Conservation (phyloP, 371 early-diverging fungal species). For the Mortierella sp. region DNA sequence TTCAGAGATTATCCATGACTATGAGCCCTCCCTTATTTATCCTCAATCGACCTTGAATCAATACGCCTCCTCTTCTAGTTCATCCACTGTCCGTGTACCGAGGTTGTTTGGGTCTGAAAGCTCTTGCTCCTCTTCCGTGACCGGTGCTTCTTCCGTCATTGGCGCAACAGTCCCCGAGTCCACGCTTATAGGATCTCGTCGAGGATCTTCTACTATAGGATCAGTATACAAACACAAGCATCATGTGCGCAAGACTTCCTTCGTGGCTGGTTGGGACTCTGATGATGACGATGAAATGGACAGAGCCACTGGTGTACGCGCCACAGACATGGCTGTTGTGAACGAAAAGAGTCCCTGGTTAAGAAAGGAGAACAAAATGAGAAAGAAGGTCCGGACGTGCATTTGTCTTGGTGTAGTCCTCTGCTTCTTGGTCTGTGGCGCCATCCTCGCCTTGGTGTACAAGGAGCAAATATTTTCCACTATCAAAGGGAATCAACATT, state of each 20-base stretch:
- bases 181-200: conserved; percentile 27
- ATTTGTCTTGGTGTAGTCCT: conserved; percentile 37
- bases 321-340: background rate
- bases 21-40: background rate
- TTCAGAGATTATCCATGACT: background rate
- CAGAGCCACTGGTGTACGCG: background rate
- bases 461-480: conserved; percentile 28
- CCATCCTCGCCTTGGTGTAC: conserved; percentile 24
- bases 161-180: background rate
- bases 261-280: conserved; percentile 40
- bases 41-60: background rate
- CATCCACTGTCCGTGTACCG: background rate
- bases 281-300: conserved; percentile 35
- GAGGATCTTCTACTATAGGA: conserved; percentile 57
- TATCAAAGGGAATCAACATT: background rate
- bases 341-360: conserved; percentile 47
- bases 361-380: conserved; percentile 22
- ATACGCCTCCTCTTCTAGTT: background rate
- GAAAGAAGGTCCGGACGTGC: conserved; percentile 29
- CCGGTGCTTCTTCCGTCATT: background rate
- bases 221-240: conserved; percentile 61
- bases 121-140: background rate
- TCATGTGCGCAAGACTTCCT: conserved; percentile 16
- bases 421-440: conserved; percentile 38
- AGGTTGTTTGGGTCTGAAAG: background rate